Conservation (phyloP, 306 rosid genomes). For the Vigna reflexopilosa region DNA sequence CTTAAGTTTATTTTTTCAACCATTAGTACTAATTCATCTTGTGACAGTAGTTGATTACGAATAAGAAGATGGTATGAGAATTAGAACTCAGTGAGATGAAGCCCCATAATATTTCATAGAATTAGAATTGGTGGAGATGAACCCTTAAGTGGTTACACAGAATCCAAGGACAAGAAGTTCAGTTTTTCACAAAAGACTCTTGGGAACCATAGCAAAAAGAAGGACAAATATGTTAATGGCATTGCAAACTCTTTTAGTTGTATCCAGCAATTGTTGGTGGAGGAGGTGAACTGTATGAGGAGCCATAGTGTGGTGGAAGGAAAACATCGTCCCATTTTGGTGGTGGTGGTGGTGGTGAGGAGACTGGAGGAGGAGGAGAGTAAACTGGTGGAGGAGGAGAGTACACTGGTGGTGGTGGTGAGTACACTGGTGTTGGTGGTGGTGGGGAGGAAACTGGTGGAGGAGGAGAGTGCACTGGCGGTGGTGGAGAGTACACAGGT, state of each 20-base stretch:
- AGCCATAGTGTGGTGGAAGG: constrained; percentile 60
- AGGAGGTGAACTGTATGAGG: constrained; percentile 69
- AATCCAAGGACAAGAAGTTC: background rate
- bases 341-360: constrained; percentile 21
- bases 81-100: too few relatives aligned
- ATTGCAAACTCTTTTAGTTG: constrained; percentile 34
- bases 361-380: constrained; percentile 13
- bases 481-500: constrained; percentile 3
- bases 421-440: constrained; percentile 18
- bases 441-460: constrained; percentile 2
- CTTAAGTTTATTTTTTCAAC: too few relatives aligned
- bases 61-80: too few relatives aligned
- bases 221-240: constrained; percentile 33
- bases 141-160: background rate
- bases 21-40: too few relatives aligned
- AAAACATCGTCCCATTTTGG: constrained; percentile 45
- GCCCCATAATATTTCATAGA: background rate
- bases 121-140: too few relatives aligned
- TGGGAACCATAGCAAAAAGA: constrained; percentile 3
- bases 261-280: constrained; percentile 67
- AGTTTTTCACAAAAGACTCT: background rate
- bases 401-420: background rate
- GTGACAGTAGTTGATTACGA: too few relatives aligned
- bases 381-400: background rate
- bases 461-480: constrained; percentile 13